Evolutionary conservation across 768 basidiomycete species (phyloP).

Genomic region (Dioszegia hungarica): DNA sequence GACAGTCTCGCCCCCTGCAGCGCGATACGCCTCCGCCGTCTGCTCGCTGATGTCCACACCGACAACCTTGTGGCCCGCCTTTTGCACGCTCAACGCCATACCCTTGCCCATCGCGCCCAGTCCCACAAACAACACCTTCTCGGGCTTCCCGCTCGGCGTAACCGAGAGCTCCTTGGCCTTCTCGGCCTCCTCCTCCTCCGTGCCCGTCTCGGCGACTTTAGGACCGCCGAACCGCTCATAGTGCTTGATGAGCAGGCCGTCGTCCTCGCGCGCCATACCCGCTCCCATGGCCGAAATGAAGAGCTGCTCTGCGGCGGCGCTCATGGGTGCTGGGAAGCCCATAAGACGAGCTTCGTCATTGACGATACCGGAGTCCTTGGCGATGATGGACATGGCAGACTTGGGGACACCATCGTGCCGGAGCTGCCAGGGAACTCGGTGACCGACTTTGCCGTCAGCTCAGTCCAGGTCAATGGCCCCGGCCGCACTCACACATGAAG

Average conservation of each 20-base stretch:
- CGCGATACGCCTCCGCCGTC: slow-evolving; percentile 9
- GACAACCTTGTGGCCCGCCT: slow-evolving; percentile 23
- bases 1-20: slow-evolving; percentile 22
- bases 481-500: slow-evolving; percentile 38
- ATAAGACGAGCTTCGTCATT: slow-evolving; percentile 37
- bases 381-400: slow-evolving; percentile 44
- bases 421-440: slow-evolving; percentile 34
- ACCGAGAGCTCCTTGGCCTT: slow-evolving; percentile 28
- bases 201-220: slow-evolving; percentile 21
- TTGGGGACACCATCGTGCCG: slow-evolving; percentile 31
- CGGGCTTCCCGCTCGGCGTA: slow-evolving; percentile 1
- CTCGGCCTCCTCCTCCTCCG: slow-evolving; percentile 20
- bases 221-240: slow-evolving; percentile 31
- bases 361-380: slow-evolving; percentile 43
- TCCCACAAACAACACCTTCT: slow-evolving; percentile 37
- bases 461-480: neutral
- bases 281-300: slow-evolving; percentile 28
- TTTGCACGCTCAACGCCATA: slow-evolving; percentile 27
- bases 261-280: slow-evolving; percentile 29
- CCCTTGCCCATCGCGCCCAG: slow-evolving; percentile 34
- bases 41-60: slow-evolving; percentile 19
- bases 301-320: slow-evolving; percentile 27
- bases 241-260: slow-evolving; percentile 28
- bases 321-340: slow-evolving; percentile 31
- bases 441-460: slow-evolving; percentile 16